Percentiles rank a stretch among this genome's conserved stretches.
Evolutionary conservation across 441 rosid species (phyloP).

Genomic region (Syzygium syzygioides): DNA sequence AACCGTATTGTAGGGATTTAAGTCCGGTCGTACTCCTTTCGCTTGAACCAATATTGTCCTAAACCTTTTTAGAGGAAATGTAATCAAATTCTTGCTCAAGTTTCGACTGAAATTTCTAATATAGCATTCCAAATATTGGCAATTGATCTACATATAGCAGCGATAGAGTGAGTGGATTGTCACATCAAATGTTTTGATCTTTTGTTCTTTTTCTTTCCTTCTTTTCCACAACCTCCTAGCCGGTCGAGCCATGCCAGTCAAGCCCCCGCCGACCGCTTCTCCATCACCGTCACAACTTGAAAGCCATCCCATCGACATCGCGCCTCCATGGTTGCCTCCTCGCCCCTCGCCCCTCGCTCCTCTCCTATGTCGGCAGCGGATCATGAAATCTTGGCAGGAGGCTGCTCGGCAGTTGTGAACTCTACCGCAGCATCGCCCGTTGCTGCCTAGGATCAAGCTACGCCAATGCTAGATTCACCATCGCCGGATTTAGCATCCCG

Average conservation of each 20-base stretch:
- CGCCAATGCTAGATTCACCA: fast-evolving
- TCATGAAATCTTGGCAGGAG: background rate
- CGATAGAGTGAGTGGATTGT: fast-evolving
- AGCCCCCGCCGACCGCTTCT: background rate
- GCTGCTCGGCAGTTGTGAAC: background rate
- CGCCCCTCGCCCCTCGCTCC: background rate
- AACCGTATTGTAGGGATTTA: fast-evolving
- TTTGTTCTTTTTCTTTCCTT: background rate
- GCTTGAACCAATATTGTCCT: background rate
- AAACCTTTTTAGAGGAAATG: background rate
- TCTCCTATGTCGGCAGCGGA: background rate
- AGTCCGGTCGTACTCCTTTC: background rate
- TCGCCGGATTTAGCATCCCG: fast-evolving
- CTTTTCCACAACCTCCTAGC: background rate
- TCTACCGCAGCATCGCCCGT: background rate
- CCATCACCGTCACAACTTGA: background rate
- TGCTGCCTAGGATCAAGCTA: background rate
- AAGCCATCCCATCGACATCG: background rate
- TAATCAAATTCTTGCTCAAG: background rate
- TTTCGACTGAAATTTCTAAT: background rate
- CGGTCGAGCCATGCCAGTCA: background rate
- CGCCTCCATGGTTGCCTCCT: background rate
- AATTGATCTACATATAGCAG: fast-evolving
- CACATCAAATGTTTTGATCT: background rate
- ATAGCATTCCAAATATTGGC: background rate